Base-by-base conservation (phyloP, 2,329 filamentous ascomycete species). In the Neopestalotiopsis sp. region DNA sequence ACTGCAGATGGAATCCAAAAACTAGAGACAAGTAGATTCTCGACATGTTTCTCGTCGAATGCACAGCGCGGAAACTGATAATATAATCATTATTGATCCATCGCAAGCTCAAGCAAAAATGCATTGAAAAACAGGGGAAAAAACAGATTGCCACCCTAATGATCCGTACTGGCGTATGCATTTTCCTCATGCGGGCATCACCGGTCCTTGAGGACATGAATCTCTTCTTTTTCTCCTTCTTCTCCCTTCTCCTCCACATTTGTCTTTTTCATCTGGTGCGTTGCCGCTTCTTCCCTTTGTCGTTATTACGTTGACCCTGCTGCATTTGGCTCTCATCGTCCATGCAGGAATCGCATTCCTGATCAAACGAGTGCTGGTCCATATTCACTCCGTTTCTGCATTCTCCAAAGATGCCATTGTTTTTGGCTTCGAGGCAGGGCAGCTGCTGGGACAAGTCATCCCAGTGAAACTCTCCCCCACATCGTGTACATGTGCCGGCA, bases 401-500 rank as follows among this genome's bases (percentile, higher is more conserved):
- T 61, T 80, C 75, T 56, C 84, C 84, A 67, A 86, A 86, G 12
- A 72, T 72, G 62, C 81, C 84, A 28, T 78, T 79, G 76, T 86
- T 86, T 73, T 86, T 86, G 49, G 84, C 83, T 70, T 85, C 80
- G 64, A 86, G 81, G 68, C 84, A 86, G 7, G 81, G 83, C 2
- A 86, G 78, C 71, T 83, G 76, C 73, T 86, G 84, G 13, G 80
- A 77, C 24, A 86, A 78, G 9, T 85, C 82, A 32, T 80, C 75
- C 84, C 84, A 84, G 17, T 78, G 81, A 66, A 83, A 80, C 59
- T 70, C 72, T 5, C 79, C 75, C 56, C 75, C 78, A 74, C 84
- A 86, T 62, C 77, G 78, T 49, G 82, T 81, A 76, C 84, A 86
- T 56, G 75, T 74, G 61, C 84, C 84, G 53, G 74, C 74, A 73